A percentile compares a stretch with the other conserved stretches of the same genome.
These are phyloP conservation scores for Bipolaris sorokiniana DNA, from an alignment of 2,329 filamentous ascomycete genomes.

Conservation along the genomic window DNA sequence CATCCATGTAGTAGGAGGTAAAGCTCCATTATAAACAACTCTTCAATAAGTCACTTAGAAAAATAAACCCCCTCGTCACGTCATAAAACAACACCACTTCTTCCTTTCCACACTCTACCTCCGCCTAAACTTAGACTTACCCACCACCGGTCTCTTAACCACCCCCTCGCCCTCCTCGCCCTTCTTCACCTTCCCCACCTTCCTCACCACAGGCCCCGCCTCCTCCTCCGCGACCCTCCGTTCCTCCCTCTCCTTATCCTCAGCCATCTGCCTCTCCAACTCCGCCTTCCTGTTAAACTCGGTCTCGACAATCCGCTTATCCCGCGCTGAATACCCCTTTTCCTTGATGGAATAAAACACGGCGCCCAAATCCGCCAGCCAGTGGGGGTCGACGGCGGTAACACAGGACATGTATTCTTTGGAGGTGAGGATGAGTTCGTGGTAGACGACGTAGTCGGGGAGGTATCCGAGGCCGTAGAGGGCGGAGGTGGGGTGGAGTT, in stretches of 20 bases:
- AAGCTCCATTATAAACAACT: too few relatives aligned
- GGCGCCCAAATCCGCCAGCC: slow-evolving; percentile 93
- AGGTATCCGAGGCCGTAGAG: slow-evolving; percentile 92
- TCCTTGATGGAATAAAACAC: slow-evolving; percentile 98
- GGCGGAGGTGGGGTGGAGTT: slow-evolving; percentile 91
- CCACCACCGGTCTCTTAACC: slow-evolving; percentile 50
- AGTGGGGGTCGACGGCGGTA: slow-evolving; percentile 93
- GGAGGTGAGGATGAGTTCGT: slow-evolving; percentile 93
- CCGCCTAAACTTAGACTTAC: slow-evolving; percentile 36
- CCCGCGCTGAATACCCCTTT: slow-evolving; percentile 88
- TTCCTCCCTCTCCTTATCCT: slow-evolving; percentile 75
- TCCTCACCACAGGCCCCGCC: slow-evolving; percentile 37
- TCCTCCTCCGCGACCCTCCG: slow-evolving; percentile 53
- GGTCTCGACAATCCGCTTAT: slow-evolving; percentile 85
- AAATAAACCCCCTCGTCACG: too few relatives aligned
- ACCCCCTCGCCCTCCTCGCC: slow-evolving; percentile 43
- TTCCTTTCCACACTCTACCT: slow-evolving; percentile 6
- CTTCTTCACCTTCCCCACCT: slow-evolving; percentile 36
- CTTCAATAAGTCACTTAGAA: too few relatives aligned
- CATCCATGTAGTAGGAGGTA: too few relatives aligned
- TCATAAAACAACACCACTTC: too few relatives aligned
- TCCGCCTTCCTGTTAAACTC: slow-evolving; percentile 94
- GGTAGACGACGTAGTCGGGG: slow-evolving; percentile 96
- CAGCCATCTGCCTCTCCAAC: slow-evolving; percentile 89
- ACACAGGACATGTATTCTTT: slow-evolving; percentile 99